Percentiles rank a stretch among this genome's conserved stretches.
These are phyloP conservation scores for Phytophthora palmivora DNA, from an alignment of 352 stramenopile genomes.

Conservation along the genomic window DNA sequence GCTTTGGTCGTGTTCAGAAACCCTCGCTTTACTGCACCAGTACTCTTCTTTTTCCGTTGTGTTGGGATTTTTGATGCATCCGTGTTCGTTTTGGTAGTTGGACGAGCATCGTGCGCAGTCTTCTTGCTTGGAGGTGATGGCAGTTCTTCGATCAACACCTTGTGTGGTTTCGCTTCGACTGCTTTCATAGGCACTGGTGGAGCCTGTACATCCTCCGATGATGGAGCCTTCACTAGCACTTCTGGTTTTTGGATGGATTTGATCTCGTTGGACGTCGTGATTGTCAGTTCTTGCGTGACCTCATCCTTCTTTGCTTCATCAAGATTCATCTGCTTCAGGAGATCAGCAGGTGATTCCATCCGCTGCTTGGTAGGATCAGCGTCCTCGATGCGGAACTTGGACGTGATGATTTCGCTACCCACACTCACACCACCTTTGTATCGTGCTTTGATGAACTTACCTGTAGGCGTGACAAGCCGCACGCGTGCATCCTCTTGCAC, in stretches of 20 bases:
- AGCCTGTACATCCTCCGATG: conserved; percentile 5
- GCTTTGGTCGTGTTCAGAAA: conserved; percentile 77
- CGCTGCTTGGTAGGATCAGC: conserved; percentile 28
- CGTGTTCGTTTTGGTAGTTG: conserved; percentile 5
- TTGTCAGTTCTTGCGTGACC: conserved; percentile 11
- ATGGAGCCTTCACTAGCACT: conserved; percentile 17
- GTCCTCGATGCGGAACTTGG: conserved; percentile 75
- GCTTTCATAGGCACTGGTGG: conserved; percentile 17
- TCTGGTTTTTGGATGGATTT: conserved; percentile 1
- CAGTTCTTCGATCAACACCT: conserved; percentile 62
- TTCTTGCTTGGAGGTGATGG: conserved; percentile 25
- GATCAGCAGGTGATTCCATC: conserved; percentile 56
- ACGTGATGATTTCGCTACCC: conserved; percentile 76
- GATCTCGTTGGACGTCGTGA: conserved; percentile 23
- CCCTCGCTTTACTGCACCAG: conserved; percentile 67
- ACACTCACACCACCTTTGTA: conserved; percentile 81
- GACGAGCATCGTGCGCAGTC: neutral
- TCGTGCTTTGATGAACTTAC: conserved; percentile 86
- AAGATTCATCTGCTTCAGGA: conserved; percentile 61
- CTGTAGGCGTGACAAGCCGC: conserved; percentile 41
- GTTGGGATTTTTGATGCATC: conserved; percentile 6
- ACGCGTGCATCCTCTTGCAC: conserved; percentile 72
- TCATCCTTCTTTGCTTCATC: conserved; percentile 32
- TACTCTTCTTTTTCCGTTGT: conserved; percentile 31
- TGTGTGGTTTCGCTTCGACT: conserved; percentile 1